Base-by-base conservation (phyloP, 768 basidiomycete genomes). In the Tylopilus plumbeoviolaceoides region DNA sequence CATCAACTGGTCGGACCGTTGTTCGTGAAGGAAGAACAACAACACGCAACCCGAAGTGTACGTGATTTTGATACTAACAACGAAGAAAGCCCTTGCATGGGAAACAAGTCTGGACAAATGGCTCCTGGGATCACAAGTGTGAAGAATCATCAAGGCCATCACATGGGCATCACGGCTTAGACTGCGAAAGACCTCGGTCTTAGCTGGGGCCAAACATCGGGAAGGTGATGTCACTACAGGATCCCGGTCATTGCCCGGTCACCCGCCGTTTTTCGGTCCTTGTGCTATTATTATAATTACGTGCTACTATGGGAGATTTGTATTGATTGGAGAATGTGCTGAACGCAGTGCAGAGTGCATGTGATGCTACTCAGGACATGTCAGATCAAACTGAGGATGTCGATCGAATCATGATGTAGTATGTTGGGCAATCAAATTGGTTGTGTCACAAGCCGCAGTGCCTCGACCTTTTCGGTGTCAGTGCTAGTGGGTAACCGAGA, bases 321-420 rank as follows among this genome's bases (percentile, higher is more conserved):
- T 25, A 18, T 40, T 48, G 58, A 47, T 48, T 42, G 42, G 41
- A 49, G 47, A 51, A 46, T 18, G 47, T 40, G 30, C 43, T 35
- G 51, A 44, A 50, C 36, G 51, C 49, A 25, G 47, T 59, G 50
- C 40, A 43, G 41, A 20, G 46, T 43, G 50, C 62, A 70, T 64
- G 67, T 57, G 67, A 58, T 56, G 35, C 44, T 44, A 55, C 52
- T 57, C 55, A 58, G 51, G 67, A 58, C 48, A 25, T 58, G 55
- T 59, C 59, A 56, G 54, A 66, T 60, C 61, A 57, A 45, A 51
- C 38, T 44, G 44, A 53, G 38, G 53, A 55, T 47, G 58, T 64
- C 62, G 61, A 65, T 59, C 54, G 53, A 55, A 59, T 61, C 42
- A 51, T 55, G 61, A 66, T 66, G 51, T n/a, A n/a, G n/a, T 48